Evolutionary conservation across 345 rosid species (phyloP).

Genomic region (Salix exigua): DNA sequence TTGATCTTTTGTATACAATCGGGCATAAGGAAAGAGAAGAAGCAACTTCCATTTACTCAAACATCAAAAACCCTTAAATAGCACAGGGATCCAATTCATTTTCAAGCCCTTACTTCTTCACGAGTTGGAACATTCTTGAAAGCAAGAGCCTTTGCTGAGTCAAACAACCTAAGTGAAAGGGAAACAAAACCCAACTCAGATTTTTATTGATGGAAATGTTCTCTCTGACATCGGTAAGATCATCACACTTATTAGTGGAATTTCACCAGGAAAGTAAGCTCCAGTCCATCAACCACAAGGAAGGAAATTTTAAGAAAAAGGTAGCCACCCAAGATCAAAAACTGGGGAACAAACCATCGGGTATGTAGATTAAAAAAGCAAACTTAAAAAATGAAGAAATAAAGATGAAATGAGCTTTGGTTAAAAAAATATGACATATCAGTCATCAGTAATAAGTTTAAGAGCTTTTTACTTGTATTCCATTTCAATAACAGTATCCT

Average conservation of each 20-base stretch:
- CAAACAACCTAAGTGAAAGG: conserved; percentile 52
- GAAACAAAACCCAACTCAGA: conserved; percentile 11
- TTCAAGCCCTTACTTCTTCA: conserved; percentile 51
- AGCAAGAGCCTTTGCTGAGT: conserved; percentile 91
- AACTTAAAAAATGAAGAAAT: background rate
- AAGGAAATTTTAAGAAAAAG: background rate
- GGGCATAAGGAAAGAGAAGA: background rate
- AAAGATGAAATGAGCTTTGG: background rate
- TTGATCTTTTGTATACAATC: no score
- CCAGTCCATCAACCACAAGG: background rate
- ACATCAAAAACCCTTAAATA: no score
- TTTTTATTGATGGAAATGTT: background rate
- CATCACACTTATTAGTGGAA: background rate
- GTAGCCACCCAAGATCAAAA: background rate
- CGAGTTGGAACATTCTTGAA: conserved; percentile 66
- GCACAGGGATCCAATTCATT: conserved; percentile 7
- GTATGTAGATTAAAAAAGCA: background rate
- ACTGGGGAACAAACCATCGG: background rate
- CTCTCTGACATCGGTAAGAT: background rate
- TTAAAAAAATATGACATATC: no score
- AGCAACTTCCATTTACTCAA: background rate
- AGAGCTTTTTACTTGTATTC: background rate
- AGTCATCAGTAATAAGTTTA: background rate
- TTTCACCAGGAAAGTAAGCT: background rate
- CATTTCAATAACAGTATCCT: background rate